Evolutionary conservation across 495 filamentous ascomycete genomes (phyloP), one percentile per base, ranked within the genome.

Genomic region (Neurospora sp.): DNA sequence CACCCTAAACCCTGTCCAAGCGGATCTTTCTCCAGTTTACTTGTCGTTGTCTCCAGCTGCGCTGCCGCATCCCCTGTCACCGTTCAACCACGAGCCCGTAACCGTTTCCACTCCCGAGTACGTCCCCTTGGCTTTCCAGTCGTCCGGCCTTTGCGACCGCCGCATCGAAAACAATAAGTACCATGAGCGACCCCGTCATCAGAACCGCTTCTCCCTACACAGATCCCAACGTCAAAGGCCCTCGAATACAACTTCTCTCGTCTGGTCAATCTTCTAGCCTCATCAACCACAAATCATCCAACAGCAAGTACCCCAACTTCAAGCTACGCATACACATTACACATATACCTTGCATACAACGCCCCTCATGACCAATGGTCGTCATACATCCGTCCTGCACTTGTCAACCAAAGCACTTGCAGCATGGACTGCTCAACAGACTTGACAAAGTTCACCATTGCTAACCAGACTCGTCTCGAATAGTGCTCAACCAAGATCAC

Each of bases 401-500:
- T 39, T 53, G 16, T 68, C 39, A 9, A 9, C 42, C 53, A 31
- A 61, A 61, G 22, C 53, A 16, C 27, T 8, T 31, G 12, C 68
- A 40, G 68, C 39, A 45, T 27, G 18, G 85, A 83, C 77, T 86
- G 85, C 70, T 22, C 82, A 87, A 78, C 82, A 79, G 80, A 87
- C 77, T 68, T 74, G 75, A 68, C 77, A 71, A 35, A 59, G 18
- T 22, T 42, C 14, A 14, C 27, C 41, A 27, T 38, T 12, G 20
- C 59, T 69, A 69, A 74, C 61, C 61, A 20, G 35, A 31, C n/a
- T 69, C 10, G 39, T 31, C 20, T 45, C 39, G 20, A 53, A 87
- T 90, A 93, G 91, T 94, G 86, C 84, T 91, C 81, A 68, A 77
- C 53, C 53, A 61, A 72, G 88, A 87, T 77, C 90, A 87, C 77